Conservation (phyloP, 140 eudicot species). For the Stevia rebaudiana region DNA sequence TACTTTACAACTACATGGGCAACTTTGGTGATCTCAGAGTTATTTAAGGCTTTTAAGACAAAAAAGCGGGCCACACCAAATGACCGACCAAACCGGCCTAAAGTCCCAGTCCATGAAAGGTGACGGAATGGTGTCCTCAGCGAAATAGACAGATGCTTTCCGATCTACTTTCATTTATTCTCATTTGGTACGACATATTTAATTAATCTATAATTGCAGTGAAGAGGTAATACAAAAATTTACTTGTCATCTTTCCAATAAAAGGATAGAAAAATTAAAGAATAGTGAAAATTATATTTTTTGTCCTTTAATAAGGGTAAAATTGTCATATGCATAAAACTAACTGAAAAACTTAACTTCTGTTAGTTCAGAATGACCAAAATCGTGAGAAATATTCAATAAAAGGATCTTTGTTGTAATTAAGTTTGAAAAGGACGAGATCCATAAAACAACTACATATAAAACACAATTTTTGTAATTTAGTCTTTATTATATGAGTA, state of each 20-base stretch:
- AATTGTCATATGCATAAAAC: too few relatives aligned
- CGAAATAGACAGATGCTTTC: constrained; percentile 25
- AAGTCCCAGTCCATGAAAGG: constrained; percentile 27
- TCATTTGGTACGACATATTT: constrained; percentile 15
- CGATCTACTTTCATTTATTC: constrained; percentile 11
- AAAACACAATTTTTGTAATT: too few relatives aligned
- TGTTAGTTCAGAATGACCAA: too few relatives aligned
- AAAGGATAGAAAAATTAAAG: neutral
- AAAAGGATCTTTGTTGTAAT: too few relatives aligned
- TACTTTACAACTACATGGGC: neutral
- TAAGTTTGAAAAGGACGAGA: too few relatives aligned
- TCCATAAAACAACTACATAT: too few relatives aligned
- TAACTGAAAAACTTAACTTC: too few relatives aligned
- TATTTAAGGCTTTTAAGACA: constrained; percentile 15
- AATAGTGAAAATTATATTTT: neutral
- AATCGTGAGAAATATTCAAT: too few relatives aligned
- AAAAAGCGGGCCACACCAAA: constrained; percentile 26
- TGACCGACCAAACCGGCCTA: constrained; percentile 45
- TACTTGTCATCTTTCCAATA: neutral
- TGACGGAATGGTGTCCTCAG: constrained; percentile 23
- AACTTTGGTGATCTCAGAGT: constrained; percentile 14
- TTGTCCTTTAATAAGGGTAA: too few relatives aligned
- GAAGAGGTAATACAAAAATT: neutral
- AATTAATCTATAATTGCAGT: neutral
- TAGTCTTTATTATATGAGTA: too few relatives aligned